Evolutionary conservation across 75 land plant species (phyloP).

Genomic region (Adiantum capillusveneris): DNA sequence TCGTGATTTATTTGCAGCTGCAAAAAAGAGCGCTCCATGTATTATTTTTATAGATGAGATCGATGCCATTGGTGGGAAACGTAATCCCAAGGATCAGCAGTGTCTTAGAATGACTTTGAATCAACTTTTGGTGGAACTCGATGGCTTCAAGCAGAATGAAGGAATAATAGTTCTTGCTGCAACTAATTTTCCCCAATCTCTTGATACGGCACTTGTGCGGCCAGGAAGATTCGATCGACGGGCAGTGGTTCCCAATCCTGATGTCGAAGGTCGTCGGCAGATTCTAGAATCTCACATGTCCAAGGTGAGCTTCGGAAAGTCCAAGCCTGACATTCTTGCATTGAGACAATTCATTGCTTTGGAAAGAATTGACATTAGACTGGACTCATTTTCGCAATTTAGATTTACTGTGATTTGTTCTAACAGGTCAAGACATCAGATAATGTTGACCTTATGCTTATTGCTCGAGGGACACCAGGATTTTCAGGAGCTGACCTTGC

Average conservation of each 20-base stretch:
- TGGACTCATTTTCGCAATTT: no score
- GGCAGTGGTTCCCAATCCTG: slow-evolving; percentile 98
- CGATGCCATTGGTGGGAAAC: slow-evolving; percentile 96
- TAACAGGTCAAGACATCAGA: slow-evolving; percentile 81
- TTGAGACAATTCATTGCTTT: no score
- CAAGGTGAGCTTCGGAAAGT: slow-evolving; percentile 40
- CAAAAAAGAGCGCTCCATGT: slow-evolving; percentile 93
- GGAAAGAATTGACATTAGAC: not conserved
- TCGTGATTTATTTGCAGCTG: slow-evolving; percentile 92
- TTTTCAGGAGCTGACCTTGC: slow-evolving; percentile 99
- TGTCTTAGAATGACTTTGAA: slow-evolving; percentile 98
- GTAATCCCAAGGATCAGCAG: slow-evolving; percentile 96
- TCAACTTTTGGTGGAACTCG: slow-evolving; percentile 93
- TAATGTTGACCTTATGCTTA: slow-evolving; percentile 85
- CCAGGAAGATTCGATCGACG: slow-evolving; percentile 98
- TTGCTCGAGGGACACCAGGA: slow-evolving; percentile 97
- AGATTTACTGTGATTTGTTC: not conserved
- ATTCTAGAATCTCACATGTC: slow-evolving; percentile 93
- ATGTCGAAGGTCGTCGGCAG: slow-evolving; percentile 97
- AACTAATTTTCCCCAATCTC: slow-evolving; percentile 93
- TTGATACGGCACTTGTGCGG: slow-evolving; percentile 91
- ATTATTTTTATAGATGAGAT: slow-evolving; percentile 98
- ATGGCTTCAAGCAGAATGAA: slow-evolving; percentile 99
- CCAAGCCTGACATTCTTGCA: not conserved
- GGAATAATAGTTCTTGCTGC: slow-evolving; percentile 99